Base-by-base conservation (phyloP, 768 basidiomycete genomes). In the Auriscalpium orientale region DNA sequence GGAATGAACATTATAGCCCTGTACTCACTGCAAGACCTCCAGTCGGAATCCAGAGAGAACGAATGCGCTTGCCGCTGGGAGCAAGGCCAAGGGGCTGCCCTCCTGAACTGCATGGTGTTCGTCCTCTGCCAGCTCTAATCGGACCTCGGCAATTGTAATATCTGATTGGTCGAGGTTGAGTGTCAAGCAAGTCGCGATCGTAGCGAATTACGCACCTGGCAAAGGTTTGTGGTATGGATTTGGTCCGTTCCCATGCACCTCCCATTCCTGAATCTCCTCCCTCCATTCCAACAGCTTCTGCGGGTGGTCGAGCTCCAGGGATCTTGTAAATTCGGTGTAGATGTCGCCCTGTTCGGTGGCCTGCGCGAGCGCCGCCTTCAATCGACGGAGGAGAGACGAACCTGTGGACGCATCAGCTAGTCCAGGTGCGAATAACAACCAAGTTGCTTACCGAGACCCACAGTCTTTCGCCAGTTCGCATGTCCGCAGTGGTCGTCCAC, bases 401-500 rank as follows among this genome's bases (percentile, higher is more conserved):
- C 12, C 40, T 43, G 40, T 2, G 2, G 22, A 28, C 22, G 22
- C 22, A 5, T 28, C 22, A 28, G 22, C 22, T 5, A 28, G 22
- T 2, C 5, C 5, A 5, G 5, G 22, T 28, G 22, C 22, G 22
- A 28, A 28, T 5, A 28, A 5, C 22, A 28, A 28, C 22, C 2
- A 28, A 28, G 22, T 28, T 28, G 7, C 40, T 43, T 43, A 43
- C 69, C 63, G n/a, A 72, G 28, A 2, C 46, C 50, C 6, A 58
- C 58, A 7, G 66, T 50, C 48, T 72, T 74, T 48, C 56, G 56
- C 69, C 70, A 71, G 55, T 71, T 71, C 48, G 57, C 60, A 53
- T 61, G 52, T 2, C 58, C 57, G 49, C 62, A 62, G 22, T 65
- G 62, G 45, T 68, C 61, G 43, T 71, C 61, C 2, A 70, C 53